Percentiles rank a stretch among this genome's conserved stretches.
phyloP scores from a whole-genome alignment of 129 eudicot species.

The Lactuca saligna region DNA sequence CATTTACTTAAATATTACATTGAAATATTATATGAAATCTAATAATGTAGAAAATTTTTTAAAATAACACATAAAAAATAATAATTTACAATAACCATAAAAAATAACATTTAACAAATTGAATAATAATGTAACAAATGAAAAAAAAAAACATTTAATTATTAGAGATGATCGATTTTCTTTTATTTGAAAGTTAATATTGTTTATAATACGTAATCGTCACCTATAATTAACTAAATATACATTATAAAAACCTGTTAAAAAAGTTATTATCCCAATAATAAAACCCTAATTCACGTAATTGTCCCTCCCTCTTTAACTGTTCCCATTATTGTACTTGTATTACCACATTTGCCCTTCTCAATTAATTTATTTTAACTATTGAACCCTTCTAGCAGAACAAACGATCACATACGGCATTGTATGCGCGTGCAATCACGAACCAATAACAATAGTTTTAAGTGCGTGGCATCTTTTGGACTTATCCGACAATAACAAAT shows the following conservation, averaged over 20 bases:
- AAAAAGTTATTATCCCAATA: background rate
- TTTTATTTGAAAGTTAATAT: background rate
- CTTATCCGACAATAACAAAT: slow-evolving; percentile 14
- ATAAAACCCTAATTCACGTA: slow-evolving; percentile 36
- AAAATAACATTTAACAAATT: too few species aligned
- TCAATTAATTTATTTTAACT: slow-evolving; percentile 8
- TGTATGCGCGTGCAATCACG: background rate
- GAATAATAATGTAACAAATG: too few species aligned
- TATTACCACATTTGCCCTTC: slow-evolving; percentile 25
- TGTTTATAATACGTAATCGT: background rate
- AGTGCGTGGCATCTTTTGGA: slow-evolving; percentile 38
- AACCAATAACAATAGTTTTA: background rate
- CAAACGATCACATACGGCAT: background rate
- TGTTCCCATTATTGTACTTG: background rate
- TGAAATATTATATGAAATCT: too few species aligned
- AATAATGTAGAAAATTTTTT: too few species aligned
- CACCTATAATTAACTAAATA: background rate
- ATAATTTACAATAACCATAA: too few species aligned
- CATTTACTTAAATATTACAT: too few species aligned
- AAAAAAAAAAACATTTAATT: too few species aligned
- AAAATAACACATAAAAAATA: too few species aligned
- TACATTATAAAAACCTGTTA: too few species aligned
- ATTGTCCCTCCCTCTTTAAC: slow-evolving; percentile 13
- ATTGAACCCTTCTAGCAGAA: background rate
- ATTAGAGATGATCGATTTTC: too few species aligned